These are phyloP conservation scores for Tolypocladium sp. DNA, from an alignment of 2,329 filamentous ascomycete species.

Conservation along the genomic window DNA sequence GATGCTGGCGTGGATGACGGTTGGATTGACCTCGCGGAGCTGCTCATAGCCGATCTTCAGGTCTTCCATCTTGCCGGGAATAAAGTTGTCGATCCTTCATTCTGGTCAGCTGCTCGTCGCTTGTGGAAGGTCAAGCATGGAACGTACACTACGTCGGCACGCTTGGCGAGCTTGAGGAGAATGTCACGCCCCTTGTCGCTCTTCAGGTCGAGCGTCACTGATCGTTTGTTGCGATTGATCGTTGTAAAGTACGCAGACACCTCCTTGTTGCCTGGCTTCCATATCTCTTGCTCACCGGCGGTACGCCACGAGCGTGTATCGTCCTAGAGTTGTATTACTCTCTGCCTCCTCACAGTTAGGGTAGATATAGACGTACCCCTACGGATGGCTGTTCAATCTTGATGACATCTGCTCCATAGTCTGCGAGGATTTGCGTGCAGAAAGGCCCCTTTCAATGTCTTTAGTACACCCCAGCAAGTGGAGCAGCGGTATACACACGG, in stretches of 20 bases:
- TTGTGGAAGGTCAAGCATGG: not conserved
- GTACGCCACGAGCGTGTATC: slow-evolving; percentile 11
- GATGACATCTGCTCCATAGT: slow-evolving; percentile 33
- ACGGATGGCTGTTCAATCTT: slow-evolving; percentile 26
- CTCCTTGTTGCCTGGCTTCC: slow-evolving; percentile 11
- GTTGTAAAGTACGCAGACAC: slow-evolving; percentile 33
- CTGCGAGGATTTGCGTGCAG: slow-evolving; percentile 33
- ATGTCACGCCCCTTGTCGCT: slow-evolving; percentile 17
- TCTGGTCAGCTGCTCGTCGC: not conserved
- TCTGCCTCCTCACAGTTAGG: not conserved
- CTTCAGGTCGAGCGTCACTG: slow-evolving; percentile 24
- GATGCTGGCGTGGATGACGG: slow-evolving; percentile 31
- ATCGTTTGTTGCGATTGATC: slow-evolving; percentile 35
- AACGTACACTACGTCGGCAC: slow-evolving; percentile 26
- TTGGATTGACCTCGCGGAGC: slow-evolving; percentile 24
- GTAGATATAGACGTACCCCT: not conserved
- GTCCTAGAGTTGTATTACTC: slow-evolving; percentile 3
- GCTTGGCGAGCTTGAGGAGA: slow-evolving; percentile 22
- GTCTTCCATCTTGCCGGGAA: slow-evolving; percentile 30
- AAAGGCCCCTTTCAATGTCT: slow-evolving; percentile 16
- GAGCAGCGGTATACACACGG: not conserved
- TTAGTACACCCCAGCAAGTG: too few relatives aligned
- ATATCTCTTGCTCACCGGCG: slow-evolving; percentile 12
- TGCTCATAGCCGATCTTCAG: slow-evolving; percentile 29
- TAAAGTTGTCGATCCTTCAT: slow-evolving; percentile 29